Conservation (phyloP, 768 basidiomycete genomes). For the Naganishia friedmannii region DNA sequence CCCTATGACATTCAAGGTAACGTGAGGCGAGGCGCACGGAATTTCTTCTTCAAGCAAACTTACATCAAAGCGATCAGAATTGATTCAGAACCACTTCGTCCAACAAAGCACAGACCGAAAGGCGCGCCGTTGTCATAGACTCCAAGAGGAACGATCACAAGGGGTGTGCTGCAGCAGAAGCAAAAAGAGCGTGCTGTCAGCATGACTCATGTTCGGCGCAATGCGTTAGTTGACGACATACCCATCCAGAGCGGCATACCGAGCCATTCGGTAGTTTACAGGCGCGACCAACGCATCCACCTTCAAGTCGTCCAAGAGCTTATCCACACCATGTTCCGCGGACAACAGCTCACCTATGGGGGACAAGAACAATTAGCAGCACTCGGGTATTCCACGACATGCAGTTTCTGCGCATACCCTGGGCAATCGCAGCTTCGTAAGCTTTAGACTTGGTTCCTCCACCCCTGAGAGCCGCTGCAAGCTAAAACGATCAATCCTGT, state of each 20-base stretch:
- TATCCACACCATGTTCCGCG: background rate
- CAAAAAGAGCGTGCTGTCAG: background rate
- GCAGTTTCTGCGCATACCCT: no score
- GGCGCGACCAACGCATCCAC: constrained; percentile 1
- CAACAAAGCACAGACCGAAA: constrained; percentile 1
- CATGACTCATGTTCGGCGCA: background rate
- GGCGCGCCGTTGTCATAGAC: constrained; percentile 1
- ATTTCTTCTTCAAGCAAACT: background rate
- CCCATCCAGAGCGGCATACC: background rate
- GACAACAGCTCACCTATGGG: background rate
- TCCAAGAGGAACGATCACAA: background rate
- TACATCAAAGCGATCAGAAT: constrained; percentile 7
- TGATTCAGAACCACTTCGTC: background rate
- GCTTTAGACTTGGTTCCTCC: no score
- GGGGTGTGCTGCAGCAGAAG: background rate
- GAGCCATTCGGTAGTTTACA: background rate
- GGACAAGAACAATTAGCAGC: background rate
- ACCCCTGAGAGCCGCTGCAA: no score
- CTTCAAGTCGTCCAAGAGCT: background rate
- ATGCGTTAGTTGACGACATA: background rate
- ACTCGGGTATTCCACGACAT: background rate
- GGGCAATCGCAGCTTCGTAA: no score
- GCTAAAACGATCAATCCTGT: no score
- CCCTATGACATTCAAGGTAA: no score
- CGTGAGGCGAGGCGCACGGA: no score